Evolutionary conservation across 495 filamentous ascomycete species (phyloP), one percentile per base, ranked within the genome.

Genomic region (Apiosordaria backusii): DNA sequence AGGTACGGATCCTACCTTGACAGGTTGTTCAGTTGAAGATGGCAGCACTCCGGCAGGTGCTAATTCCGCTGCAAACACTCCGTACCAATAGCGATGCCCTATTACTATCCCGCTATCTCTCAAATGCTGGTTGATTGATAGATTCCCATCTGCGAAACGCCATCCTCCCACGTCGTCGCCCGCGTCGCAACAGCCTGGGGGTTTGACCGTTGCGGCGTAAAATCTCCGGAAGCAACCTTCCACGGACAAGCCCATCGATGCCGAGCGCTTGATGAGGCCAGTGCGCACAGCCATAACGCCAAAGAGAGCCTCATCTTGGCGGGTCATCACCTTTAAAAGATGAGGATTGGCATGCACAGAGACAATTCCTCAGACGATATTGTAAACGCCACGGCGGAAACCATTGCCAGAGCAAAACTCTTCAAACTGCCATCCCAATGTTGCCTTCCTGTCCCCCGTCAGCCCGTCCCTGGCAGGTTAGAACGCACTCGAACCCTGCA

Each of bases 171-270:
- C 22, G 9, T 27, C 22, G 13, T 27, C 19, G 2, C 22, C 24
- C 25, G 22, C 25, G 21, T 27, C 57, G 1, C 19, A 18, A 7
- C 3, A 5, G 57, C 16, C 24, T 18, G 19, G 57, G 57, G 57
- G 25, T 59, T 59, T 59, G 57, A 27, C 22, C 22, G 24, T 19
- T 16, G 27, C 59, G 27, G 59, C 59, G 59, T 6, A 61, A 61
- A 61, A 61, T 61, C 27, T 61, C 59, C 59, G 59, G 59, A 61
- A 61, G 59, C 59, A 40, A 45, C 59, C 25, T 21, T 59, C 19
- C 1, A 23, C 26, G 57, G 19, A 21, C 22, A 45, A 45, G 35
- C 18, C 53, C 53, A 55, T 26, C 6, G 26, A 26, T 23, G 53
- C 53, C n/a, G 24, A 59, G 57, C 57, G 23, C 57, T 59, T 29